phyloP scores from a whole-genome alignment of 1,284 basidiomycete genomes.

The Cryptococcus wingfieldii region DNA sequence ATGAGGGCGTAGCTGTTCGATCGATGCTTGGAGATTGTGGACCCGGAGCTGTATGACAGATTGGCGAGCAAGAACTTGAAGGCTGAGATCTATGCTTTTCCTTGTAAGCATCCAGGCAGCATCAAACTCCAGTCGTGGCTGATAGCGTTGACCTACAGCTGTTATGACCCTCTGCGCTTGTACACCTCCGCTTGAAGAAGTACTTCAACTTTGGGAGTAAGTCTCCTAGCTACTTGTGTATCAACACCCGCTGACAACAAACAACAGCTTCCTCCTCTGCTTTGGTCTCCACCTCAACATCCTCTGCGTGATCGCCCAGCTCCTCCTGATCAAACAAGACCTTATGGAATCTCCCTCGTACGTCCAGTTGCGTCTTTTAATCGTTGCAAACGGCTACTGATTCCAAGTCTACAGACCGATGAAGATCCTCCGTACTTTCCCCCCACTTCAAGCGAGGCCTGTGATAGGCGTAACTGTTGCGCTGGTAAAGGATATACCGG shows the following conservation, averaged over 20 bases:
- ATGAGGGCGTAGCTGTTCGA: constrained; percentile 67
- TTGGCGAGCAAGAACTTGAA: constrained; percentile 86
- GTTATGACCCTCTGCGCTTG: constrained; percentile 93
- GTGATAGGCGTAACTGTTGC: constrained; percentile 90
- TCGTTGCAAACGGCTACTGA: not conserved
- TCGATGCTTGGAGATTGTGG: constrained; percentile 82
- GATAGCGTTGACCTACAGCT: constrained; percentile 54
- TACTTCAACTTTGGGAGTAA: constrained; percentile 85
- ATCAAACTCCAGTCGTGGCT: not conserved
- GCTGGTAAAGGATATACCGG: constrained; percentile 81
- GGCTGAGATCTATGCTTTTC: constrained; percentile 97
- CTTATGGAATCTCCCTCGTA: constrained; percentile 80
- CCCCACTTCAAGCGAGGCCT: constrained; percentile 77
- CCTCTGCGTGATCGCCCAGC: constrained; percentile 90
- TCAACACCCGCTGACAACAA: not conserved
- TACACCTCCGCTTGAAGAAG: constrained; percentile 90
- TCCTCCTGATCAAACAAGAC: constrained; percentile 81
- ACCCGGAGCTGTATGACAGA: constrained; percentile 75
- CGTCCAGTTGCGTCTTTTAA: constrained; percentile 24
- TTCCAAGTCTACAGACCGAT: constrained; percentile 64
- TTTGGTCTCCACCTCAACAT: constrained; percentile 96
- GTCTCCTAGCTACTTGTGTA: constrained; percentile 8
- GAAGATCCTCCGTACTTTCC: constrained; percentile 90
- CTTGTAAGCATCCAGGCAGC: constrained; percentile 59
- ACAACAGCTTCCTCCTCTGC: constrained; percentile 70